A percentile compares a stretch with the other conserved stretches of the same genome.
phyloP scores from a whole-genome alignment of 192 early-diverging fungal species.

The Mortierella claussenii region DNA sequence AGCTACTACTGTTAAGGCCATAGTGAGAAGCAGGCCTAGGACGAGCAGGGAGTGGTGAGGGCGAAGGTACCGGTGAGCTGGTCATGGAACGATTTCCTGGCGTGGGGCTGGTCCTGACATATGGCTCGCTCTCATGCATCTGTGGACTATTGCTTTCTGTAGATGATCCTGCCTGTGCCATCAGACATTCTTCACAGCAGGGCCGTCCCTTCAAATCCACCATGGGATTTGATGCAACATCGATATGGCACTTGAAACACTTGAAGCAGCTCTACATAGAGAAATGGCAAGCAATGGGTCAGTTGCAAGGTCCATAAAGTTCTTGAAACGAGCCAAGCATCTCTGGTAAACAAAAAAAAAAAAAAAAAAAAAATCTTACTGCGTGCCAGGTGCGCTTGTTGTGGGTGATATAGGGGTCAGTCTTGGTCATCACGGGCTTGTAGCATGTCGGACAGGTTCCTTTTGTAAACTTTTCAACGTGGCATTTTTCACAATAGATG shows the following conservation, averaged over 20 bases:
- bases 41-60: background rate
- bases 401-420: conserved; percentile 43
- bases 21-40: background rate
- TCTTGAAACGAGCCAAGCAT: too few relatives aligned
- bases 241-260: conserved; percentile 51
- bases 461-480: conserved; percentile 46
- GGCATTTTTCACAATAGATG: conserved; percentile 53
- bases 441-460: conserved; percentile 49
- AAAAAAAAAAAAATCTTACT: conserved; percentile 21
- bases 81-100: conserved; percentile 16
- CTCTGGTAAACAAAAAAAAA: too few relatives aligned
- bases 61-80: conserved; percentile 15
- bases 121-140: conserved; percentile 7
- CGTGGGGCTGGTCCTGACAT: conserved; percentile 8
- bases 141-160: background rate
- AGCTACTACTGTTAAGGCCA: background rate
- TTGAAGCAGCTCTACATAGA: conserved; percentile 49
- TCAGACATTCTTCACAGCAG: conserved; percentile 60
- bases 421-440: conserved; percentile 50
- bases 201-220: conserved; percentile 58
- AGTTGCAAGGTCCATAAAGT: too few relatives aligned
- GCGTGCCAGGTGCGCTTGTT: conserved; percentile 44
- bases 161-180: conserved; percentile 38
- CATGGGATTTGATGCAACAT: conserved; percentile 51
- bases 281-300: background rate